These are phyloP conservation scores for Stereocaulon alpinum DNA, from an alignment of 495 filamentous ascomycete genomes.

Conservation along the genomic window DNA sequence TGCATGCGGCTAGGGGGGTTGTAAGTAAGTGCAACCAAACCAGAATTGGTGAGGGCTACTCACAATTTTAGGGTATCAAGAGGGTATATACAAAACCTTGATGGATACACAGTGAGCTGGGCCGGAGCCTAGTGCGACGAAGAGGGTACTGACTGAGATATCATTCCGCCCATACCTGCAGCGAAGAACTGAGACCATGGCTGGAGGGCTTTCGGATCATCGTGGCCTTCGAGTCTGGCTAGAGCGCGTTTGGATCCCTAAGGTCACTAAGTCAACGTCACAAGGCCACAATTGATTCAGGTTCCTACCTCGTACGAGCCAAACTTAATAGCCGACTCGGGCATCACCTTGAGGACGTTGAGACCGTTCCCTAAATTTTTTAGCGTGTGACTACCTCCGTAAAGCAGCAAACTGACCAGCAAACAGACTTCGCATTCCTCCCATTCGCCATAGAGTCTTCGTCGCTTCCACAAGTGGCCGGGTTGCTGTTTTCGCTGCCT, in stretches of 20 bases:
- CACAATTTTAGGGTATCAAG: slow-evolving; percentile 96
- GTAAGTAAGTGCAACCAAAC: slow-evolving; percentile 16
- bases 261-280: slow-evolving; percentile 17
- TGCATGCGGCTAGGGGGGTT: slow-evolving; percentile 61
- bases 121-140: background rate
- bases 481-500: slow-evolving; percentile 54
- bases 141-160: slow-evolving; percentile 60
- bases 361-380: slow-evolving; percentile 75
- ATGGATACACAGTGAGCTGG: slow-evolving; percentile 15
- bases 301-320: slow-evolving; percentile 72
- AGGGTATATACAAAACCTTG: slow-evolving; percentile 83
- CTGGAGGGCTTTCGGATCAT: slow-evolving; percentile 65
- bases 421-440: slow-evolving; percentile 87
- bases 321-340: slow-evolving; percentile 94
- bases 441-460: slow-evolving; percentile 68
- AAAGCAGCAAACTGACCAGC: slow-evolving; percentile 54
- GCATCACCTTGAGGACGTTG: slow-evolving; percentile 96
- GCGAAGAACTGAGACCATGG: slow-evolving; percentile 82
- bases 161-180: slow-evolving; percentile 81
- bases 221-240: slow-evolving; percentile 78
- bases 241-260: slow-evolving; percentile 82
- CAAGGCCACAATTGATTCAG: slow-evolving; percentile 7
- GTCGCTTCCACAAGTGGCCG: slow-evolving; percentile 61
- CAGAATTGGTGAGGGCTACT: slow-evolving; percentile 23
- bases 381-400: slow-evolving; percentile 24